Evolutionary conservation across 2,329 filamentous ascomycete species (phyloP), one percentile per base, ranked within the genome.

Genomic region (Emmonsia crescens): DNA sequence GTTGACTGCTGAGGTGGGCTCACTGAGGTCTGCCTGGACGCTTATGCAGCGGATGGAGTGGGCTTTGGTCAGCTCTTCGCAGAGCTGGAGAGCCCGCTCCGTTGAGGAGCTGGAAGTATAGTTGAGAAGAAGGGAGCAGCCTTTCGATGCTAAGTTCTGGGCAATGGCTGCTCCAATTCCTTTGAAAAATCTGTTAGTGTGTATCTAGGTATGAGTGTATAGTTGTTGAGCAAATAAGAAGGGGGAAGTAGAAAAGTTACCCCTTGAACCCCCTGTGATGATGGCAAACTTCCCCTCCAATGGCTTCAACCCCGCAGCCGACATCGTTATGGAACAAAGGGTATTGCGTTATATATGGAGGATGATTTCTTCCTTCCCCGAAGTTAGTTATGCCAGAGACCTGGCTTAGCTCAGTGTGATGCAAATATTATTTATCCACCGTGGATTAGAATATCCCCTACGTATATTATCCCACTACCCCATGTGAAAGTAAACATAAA

Each of bases 241-340:
- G 31, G 19, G 19, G 5, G 6, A 31, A 1, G 8, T 51, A 40
- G 46, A 6, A 60, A 57, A 68, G 64, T 79, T 57, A 89, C 89
- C 89, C 79, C 90, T 79, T 62, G 89, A 91, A 63, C 85, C 88
- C 61, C 90, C 90, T 1, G 90, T 94, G 55, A 94, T 80, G 66
- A 95, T 86, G 60, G 84, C 89, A 59, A 92, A 79, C 74, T 91
- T 91, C 67, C 88, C 88, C 71, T 89, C 85, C n/a, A 88, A 38
- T 9, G 59, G 42, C 24, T 52, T 51, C 42, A 19, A 54, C 19
- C 48, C 48, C 27, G 4, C 48, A 31, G 14, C 29, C 16, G 48
- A 16, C 48, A 51, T 51, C 24, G 27, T 51, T 51, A 31, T 51
- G 19, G 24, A 46, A 24, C 44, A 46, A 46, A 9, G 14, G 24